Evolutionary conservation across 352 stramenopile genomes (phyloP).

Genomic region (Plasmopara muralis): DNA sequence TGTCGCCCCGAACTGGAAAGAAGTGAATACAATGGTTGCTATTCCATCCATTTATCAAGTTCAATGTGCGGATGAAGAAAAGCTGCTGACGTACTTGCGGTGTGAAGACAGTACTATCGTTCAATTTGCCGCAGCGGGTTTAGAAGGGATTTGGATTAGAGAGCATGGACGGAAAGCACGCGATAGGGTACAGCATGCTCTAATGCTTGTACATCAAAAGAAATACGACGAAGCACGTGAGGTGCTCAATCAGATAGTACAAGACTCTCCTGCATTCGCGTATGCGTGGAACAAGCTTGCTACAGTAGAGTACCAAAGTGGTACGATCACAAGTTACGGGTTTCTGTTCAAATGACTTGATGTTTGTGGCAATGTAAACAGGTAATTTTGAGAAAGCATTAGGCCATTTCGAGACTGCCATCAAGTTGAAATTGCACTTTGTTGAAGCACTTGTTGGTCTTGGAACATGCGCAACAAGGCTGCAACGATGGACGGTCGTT

Average conservation of each 20-base stretch:
- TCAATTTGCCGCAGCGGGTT: conserved; percentile 58
- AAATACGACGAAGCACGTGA: conserved; percentile 36
- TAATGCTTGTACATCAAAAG: conserved; percentile 33
- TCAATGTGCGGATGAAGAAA: conserved; percentile 54
- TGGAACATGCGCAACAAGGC: conserved; percentile 61
- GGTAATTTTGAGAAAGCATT: conserved; percentile 48
- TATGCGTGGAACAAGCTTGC: conserved; percentile 78
- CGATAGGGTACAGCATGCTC: conserved; percentile 28
- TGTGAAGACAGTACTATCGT: conserved; percentile 62
- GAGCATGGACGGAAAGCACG: conserved; percentile 45
- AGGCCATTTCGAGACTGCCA: conserved; percentile 48
- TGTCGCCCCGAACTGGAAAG: conserved; percentile 9
- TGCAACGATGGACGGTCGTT: conserved; percentile 53
- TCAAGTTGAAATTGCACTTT: conserved; percentile 65
- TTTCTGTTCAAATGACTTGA: background rate
- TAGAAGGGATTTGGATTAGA: conserved; percentile 70
- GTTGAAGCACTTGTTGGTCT: conserved; percentile 67
- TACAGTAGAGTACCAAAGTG: conserved; percentile 48
- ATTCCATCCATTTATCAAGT: conserved; percentile 68
- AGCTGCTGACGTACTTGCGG: conserved; percentile 57
- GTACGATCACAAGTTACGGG: conserved; percentile 12
- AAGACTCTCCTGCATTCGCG: conserved; percentile 44
- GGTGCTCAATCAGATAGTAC: conserved; percentile 41
- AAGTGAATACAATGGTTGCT: conserved; percentile 5
- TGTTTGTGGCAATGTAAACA: conserved; percentile 10